A percentile compares a stretch with the other conserved stretches of the same genome.
These are phyloP conservation scores for Talaromyces nanjingensis DNA, from an alignment of 495 filamentous ascomycete species.

Conservation along the genomic window DNA sequence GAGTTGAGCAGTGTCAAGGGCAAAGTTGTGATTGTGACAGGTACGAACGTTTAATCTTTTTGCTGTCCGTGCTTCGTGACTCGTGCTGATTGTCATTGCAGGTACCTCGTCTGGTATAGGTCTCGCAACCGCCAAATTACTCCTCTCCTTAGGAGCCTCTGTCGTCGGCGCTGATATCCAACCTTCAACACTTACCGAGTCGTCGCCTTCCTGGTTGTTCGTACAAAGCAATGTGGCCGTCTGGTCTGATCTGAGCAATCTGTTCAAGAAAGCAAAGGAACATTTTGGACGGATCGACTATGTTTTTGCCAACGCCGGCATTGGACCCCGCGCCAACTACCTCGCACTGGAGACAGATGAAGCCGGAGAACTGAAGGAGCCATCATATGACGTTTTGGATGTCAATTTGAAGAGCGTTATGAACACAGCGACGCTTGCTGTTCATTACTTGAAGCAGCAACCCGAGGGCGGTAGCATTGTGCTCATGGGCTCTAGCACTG, in stretches of 20 bases:
- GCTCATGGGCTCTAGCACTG: conserved; percentile 29
- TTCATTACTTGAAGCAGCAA: conserved; percentile 31
- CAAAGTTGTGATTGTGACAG: conserved; percentile 43
- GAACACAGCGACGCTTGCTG: conserved; percentile 30
- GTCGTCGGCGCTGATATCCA: conserved; percentile 38
- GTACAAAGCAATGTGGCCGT: conserved; percentile 31
- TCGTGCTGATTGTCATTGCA: conserved; percentile 14
- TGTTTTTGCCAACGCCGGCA: conserved; percentile 45
- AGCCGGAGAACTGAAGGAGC: conserved; percentile 32
- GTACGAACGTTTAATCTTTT: conserved; percentile 17
- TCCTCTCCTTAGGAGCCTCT: conserved; percentile 35
- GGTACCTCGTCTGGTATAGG: conserved; percentile 47
- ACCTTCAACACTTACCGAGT: conserved; percentile 21
- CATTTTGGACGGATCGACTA: conserved; percentile 40
- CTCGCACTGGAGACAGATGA: conserved; percentile 33
- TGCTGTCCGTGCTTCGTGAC: neutral
- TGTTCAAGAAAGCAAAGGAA: conserved; percentile 33
- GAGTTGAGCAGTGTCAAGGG: conserved; percentile 29
- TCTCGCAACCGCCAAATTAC: conserved; percentile 35
- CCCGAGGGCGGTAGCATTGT: conserved; percentile 29
- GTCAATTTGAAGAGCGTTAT: conserved; percentile 37
- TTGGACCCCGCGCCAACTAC: conserved; percentile 31
- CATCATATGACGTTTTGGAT: conserved; percentile 29
- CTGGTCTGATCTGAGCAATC: conserved; percentile 30
- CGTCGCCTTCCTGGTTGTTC: conserved; percentile 20